Conservation (phyloP, 768 basidiomycete genomes). For the Lepiota venenata region DNA sequence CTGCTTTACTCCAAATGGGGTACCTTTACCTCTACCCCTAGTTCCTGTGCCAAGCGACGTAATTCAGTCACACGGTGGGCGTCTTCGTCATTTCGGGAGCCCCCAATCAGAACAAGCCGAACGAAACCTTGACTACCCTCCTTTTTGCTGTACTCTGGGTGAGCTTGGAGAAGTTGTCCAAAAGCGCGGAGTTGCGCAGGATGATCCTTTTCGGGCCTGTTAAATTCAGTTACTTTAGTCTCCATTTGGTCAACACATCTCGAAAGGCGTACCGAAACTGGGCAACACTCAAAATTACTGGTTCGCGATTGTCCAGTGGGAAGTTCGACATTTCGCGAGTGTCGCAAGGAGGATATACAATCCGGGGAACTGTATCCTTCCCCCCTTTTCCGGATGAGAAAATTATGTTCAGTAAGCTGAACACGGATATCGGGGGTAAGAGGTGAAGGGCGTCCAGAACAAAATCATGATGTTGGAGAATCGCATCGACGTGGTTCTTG, state of each 20-base stretch:
- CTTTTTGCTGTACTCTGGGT: slow-evolving; percentile 54
- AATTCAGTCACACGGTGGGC: slow-evolving; percentile 63
- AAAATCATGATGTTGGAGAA: slow-evolving; percentile 56
- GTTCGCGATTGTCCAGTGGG: slow-evolving; percentile 49
- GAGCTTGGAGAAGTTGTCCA: slow-evolving; percentile 45
- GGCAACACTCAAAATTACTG: slow-evolving; percentile 79
- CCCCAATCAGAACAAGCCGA: slow-evolving; percentile 77
- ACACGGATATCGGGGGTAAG: slow-evolving; percentile 37
- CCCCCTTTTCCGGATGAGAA: slow-evolving; percentile 18
- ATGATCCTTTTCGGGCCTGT: slow-evolving; percentile 94
- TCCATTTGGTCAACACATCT: neutral
- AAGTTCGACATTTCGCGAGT: slow-evolving; percentile 66
- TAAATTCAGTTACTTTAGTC: neutral
- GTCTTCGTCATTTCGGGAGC: slow-evolving; percentile 79
- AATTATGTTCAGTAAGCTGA: slow-evolving; percentile 21
- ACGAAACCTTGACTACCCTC: slow-evolving; percentile 27
- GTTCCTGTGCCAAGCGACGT: slow-evolving; percentile 50
- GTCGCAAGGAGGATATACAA: slow-evolving; percentile 93
- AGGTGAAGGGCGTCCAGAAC: slow-evolving; percentile 45
- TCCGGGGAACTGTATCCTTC: slow-evolving; percentile 26
- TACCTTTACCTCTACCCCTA: slow-evolving; percentile 59
- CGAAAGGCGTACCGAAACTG: slow-evolving; percentile 75
- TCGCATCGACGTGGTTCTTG: slow-evolving; percentile 72
- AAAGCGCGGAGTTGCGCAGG: slow-evolving; percentile 74
- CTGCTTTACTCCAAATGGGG: neutral